A percentile compares a stretch with the other conserved stretches of the same genome.
These are phyloP conservation scores for Naganishia antarctica DNA, from an alignment of 768 basidiomycete genomes.

Conservation along the genomic window DNA sequence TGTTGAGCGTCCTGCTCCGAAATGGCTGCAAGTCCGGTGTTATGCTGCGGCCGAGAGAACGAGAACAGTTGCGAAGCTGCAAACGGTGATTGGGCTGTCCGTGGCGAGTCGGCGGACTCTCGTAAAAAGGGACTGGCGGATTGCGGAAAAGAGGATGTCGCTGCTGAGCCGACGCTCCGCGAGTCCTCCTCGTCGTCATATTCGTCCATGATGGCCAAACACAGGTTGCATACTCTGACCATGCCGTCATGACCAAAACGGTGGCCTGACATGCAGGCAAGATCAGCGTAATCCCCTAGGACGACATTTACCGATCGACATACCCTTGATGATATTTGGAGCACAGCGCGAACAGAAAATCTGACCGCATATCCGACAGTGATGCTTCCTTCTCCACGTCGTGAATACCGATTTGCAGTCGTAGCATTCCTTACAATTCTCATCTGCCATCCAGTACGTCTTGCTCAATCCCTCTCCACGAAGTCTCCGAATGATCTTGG, in stretches of 20 bases:
- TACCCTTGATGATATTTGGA: slow-evolving; percentile 79
- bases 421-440: slow-evolving; percentile 89
- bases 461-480: slow-evolving; percentile 87
- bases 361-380: slow-evolving; percentile 97
- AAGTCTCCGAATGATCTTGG: slow-evolving; percentile 82
- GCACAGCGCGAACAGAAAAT: slow-evolving; percentile 97
- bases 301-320: background rate
- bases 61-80: slow-evolving; percentile 79
- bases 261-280: slow-evolving; percentile 53
- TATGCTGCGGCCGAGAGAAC: background rate
- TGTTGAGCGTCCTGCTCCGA: slow-evolving; percentile 15
- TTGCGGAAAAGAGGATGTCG: slow-evolving; percentile 59
- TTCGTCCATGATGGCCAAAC: slow-evolving; percentile 82
- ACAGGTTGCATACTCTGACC: slow-evolving; percentile 91
- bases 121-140: slow-evolving; percentile 40
- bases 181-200: slow-evolving; percentile 85
- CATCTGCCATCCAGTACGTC: slow-evolving; percentile 99
- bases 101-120: slow-evolving; percentile 61
- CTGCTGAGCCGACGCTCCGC: slow-evolving; percentile 70
- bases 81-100: slow-evolving; percentile 71
- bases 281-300: background rate
- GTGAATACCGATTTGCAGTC: slow-evolving; percentile 90
- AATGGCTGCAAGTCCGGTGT: slow-evolving; percentile 18
- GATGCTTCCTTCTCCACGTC: slow-evolving; percentile 90
- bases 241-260: slow-evolving; percentile 93